Conservation (phyloP, 768 basidiomycete species). For the Phaeotremella fagi region DNA sequence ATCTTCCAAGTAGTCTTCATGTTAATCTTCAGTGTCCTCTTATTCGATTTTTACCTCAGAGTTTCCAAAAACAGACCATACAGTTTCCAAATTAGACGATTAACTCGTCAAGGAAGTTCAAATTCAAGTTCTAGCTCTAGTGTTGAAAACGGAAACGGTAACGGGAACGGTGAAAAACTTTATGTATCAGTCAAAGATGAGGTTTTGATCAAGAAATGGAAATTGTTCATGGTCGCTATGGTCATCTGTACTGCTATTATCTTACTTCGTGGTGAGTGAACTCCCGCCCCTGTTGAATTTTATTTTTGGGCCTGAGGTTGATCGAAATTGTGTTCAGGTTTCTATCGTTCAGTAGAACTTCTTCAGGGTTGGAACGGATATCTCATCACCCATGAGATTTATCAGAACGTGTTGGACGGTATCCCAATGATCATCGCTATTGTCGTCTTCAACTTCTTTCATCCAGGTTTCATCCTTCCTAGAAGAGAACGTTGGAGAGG, state of each 20-base stretch:
- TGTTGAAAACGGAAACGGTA: too few relatives aligned
- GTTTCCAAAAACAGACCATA: constrained; percentile 20
- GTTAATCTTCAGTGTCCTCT: constrained; percentile 36
- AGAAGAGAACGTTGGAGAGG: constrained; percentile 14
- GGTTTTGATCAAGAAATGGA: constrained; percentile 25
- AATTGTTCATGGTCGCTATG: constrained; percentile 21
- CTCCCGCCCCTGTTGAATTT: background rate
- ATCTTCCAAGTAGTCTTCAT: constrained; percentile 44
- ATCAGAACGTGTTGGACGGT: constrained; percentile 23
- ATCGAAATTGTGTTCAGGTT: constrained; percentile 4
- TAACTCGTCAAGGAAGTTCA: background rate
- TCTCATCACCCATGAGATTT: constrained; percentile 18
- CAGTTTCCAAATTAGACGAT: background rate
- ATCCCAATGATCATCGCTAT: constrained; percentile 41
- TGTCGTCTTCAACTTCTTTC: constrained; percentile 32
- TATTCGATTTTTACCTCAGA: constrained; percentile 37
- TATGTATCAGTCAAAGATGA: too few relatives aligned
- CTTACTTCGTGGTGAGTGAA: constrained; percentile 22
- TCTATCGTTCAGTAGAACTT: constrained; percentile 30
- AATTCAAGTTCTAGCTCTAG: constrained; percentile 2
- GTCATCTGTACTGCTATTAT: constrained; percentile 23
- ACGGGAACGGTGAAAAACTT: too few relatives aligned
- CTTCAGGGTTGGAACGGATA: constrained; percentile 17
- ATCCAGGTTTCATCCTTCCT: constrained; percentile 29
- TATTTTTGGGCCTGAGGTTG: background rate